Evolutionary conservation across 768 basidiomycete genomes (phyloP).

Genomic region (Hygrophoropsis aurantiaca): DNA sequence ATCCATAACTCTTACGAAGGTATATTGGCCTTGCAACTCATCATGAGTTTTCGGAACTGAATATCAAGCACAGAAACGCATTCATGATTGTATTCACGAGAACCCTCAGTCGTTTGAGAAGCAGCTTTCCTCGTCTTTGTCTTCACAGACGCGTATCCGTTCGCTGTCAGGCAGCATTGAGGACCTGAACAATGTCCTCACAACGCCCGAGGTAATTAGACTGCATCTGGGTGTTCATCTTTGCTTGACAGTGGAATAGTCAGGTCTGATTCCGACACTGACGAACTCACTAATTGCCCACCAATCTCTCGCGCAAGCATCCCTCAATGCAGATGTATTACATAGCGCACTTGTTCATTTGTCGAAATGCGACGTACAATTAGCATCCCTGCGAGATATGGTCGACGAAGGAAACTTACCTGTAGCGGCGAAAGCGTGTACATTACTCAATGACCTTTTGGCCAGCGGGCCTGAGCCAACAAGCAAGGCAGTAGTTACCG

Average conservation of each 20-base stretch:
- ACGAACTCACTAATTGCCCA: conserved; percentile 58
- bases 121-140: conserved; percentile 61
- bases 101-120: conserved; percentile 63
- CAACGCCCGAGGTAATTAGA: conserved; percentile 55
- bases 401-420: conserved; percentile 61
- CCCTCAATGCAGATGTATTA: conserved; percentile 51
- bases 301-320: conserved; percentile 60
- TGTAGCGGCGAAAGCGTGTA: conserved; percentile 53
- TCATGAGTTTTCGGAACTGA: conserved; percentile 6
- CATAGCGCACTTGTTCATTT: conserved; percentile 57
- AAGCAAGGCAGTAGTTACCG: conserved; percentile 47
- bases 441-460: conserved; percentile 44
- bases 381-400: conserved; percentile 43
- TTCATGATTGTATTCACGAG: conserved; percentile 70
- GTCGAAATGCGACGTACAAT: conserved; percentile 47
- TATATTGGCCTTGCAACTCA: conserved; percentile 24
- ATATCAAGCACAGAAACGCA: conserved; percentile 47
- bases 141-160: conserved; percentile 59
- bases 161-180: conserved; percentile 55
- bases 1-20: conserved; percentile 72
- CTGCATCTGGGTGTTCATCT: conserved; percentile 1
- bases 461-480: conserved; percentile 51
- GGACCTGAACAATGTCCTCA: conserved; percentile 47
- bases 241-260: conserved; percentile 39
- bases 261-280: conserved; percentile 65